Percentiles rank a stretch among this genome's conserved stretches.
Conservation (phyloP, 345 rosid species). For the Syzygium aqueum region DNA sequence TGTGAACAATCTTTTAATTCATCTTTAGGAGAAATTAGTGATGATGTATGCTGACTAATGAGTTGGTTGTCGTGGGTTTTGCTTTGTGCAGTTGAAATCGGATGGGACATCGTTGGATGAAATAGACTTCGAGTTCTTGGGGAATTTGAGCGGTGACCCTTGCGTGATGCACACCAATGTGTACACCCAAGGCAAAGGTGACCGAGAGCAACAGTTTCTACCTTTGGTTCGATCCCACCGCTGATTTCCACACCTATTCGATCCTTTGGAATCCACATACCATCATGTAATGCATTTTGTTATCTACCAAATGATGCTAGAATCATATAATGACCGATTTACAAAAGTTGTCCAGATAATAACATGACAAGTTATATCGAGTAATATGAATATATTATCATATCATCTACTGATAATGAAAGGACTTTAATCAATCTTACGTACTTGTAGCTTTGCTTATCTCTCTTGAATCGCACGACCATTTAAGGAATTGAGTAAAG, state of each 20-base stretch:
- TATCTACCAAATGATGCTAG: background rate
- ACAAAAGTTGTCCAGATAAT: background rate
- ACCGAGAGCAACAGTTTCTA: slow-evolving; percentile 59
- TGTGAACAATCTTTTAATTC: background rate
- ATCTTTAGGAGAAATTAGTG: background rate
- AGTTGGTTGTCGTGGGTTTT: background rate
- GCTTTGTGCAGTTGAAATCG: slow-evolving; percentile 31
- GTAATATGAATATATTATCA: background rate
- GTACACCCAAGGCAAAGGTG: slow-evolving; percentile 38
- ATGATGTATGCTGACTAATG: background rate
- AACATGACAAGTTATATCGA: background rate
- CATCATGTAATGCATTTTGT: slow-evolving; percentile 20
- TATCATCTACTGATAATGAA: background rate
- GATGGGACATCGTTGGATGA: slow-evolving; percentile 58
- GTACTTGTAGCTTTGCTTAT: background rate
- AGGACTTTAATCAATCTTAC: background rate
- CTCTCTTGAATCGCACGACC: background rate
- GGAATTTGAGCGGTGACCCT: slow-evolving; percentile 55
- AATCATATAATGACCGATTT: background rate
- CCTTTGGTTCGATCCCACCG: slow-evolving; percentile 55
- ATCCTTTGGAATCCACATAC: slow-evolving; percentile 46
- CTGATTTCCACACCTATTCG: slow-evolving; percentile 46
- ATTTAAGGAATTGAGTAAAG: background rate
- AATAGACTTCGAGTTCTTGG: slow-evolving; percentile 61
- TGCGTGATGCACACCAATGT: slow-evolving; percentile 55